Percentiles rank a stretch among this genome's conserved stretches.
Conservation (phyloP, 805 yeast species). For the Nakazawaea anatomiae region DNA sequence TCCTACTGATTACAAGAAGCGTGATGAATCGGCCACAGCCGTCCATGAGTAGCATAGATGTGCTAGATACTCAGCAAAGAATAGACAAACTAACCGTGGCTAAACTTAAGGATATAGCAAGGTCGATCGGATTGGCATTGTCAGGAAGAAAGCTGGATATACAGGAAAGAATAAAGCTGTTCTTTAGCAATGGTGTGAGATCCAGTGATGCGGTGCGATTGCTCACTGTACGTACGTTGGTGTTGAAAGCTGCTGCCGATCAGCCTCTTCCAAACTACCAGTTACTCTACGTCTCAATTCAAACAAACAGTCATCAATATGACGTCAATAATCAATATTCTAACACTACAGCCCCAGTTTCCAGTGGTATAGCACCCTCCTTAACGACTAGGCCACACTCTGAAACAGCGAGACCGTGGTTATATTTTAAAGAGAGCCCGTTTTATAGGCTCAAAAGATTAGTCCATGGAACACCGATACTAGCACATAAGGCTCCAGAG, state of each 20-base stretch:
- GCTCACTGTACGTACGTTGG: conserved; percentile 37
- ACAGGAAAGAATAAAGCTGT: conserved; percentile 45
- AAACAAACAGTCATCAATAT: conserved; percentile 16
- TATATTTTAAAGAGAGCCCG: conserved; percentile 48
- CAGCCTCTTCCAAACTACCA: conserved; percentile 34
- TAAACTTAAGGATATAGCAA: conserved; percentile 47
- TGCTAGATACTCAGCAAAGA: conserved; percentile 22
- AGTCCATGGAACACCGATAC: conserved; percentile 42
- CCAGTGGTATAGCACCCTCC: background rate
- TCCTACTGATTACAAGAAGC: background rate
- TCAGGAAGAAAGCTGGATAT: conserved; percentile 61
- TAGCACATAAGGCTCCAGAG: conserved; percentile 32
- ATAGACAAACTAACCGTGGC: conserved; percentile 38
- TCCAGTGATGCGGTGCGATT: conserved; percentile 36
- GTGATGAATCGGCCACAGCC: conserved; percentile 14
- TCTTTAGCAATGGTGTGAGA: conserved; percentile 34
- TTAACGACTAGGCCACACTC: background rate
- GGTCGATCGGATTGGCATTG: conserved; percentile 39
- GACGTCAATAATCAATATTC: conserved; percentile 20
- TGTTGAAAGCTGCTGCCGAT: conserved; percentile 29
- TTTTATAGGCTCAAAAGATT: conserved; percentile 46
- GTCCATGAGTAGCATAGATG: conserved; percentile 13
- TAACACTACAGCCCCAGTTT: background rate
- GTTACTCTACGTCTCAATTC: conserved; percentile 16
- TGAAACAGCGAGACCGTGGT: conserved; percentile 26